These are phyloP conservation scores for Cyclotella baltica DNA, from an alignment of 108 stramenopile genomes.

Conservation along the genomic window DNA sequence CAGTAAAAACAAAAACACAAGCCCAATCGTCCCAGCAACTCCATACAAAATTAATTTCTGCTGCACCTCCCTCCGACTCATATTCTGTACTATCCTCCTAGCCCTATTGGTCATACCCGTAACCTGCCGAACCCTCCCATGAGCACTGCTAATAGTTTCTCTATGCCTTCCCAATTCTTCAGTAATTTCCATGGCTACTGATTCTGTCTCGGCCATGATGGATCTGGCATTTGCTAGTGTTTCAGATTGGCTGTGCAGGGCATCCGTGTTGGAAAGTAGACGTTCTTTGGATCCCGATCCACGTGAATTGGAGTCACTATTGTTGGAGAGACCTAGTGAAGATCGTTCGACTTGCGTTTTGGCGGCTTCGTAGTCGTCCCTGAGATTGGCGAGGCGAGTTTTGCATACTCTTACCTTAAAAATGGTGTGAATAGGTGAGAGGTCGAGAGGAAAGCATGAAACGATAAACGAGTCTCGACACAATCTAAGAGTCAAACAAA, in stretches of 20 bases:
- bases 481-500: no score
- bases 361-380: conserved; percentile 66
- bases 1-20: conserved; percentile 3
- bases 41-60: conserved; percentile 93
- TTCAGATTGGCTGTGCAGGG: conserved; percentile 81
- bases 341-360: conserved; percentile 43
- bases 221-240: conserved; percentile 89
- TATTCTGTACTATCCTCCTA: conserved; percentile 85
- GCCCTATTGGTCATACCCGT: conserved; percentile 91
- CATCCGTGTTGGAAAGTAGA: conserved; percentile 71
- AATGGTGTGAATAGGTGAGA: neutral
- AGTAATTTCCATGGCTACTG: conserved; percentile 94
- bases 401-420: conserved; percentile 52
- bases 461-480: neutral
- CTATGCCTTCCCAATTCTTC: conserved; percentile 91
- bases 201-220: conserved; percentile 95
- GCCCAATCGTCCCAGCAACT: conserved; percentile 65
- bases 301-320: conserved; percentile 4
- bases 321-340: conserved; percentile 28
- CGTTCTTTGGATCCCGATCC: conserved; percentile 53
- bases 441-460: neutral
- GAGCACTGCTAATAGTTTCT: conserved; percentile 89
- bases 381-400: conserved; percentile 44
- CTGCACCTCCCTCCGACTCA: conserved; percentile 91
- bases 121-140: conserved; percentile 89